Conservation (phyloP, 306 rosid species). For the Glycine tomentella region DNA sequence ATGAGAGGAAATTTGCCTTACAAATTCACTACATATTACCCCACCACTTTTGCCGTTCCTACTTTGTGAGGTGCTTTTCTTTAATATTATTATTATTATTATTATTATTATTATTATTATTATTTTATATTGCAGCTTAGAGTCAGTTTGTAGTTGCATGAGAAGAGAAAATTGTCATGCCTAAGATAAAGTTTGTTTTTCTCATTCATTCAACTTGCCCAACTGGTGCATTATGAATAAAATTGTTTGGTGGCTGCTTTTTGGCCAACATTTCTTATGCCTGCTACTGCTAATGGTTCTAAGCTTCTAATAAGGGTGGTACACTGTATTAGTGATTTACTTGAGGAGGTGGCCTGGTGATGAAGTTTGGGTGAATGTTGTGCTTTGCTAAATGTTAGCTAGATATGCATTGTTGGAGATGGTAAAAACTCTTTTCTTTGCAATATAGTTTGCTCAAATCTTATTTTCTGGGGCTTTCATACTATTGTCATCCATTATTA, state of each 20-base stretch:
- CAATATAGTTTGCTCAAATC: slow-evolving; percentile 27
- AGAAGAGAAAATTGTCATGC: background rate
- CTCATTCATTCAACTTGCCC: slow-evolving; percentile 27
- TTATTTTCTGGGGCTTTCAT: slow-evolving; percentile 20
- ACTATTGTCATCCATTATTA: slow-evolving; percentile 3
- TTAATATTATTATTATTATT: background rate
- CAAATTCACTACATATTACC: background rate
- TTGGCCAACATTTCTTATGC: slow-evolving; percentile 13
- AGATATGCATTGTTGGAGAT: slow-evolving; percentile 25
- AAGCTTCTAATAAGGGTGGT: background rate
- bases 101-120: too few relatives aligned
- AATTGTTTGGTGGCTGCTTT: slow-evolving; percentile 18
- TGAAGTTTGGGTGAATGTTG: background rate
- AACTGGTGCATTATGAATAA: background rate
- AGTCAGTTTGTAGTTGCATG: too few relatives aligned
- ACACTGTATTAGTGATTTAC: background rate
- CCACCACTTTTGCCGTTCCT: background rate
- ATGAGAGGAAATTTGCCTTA: background rate
- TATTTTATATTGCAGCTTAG: too few relatives aligned
- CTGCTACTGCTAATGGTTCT: background rate
- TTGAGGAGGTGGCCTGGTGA: slow-evolving; percentile 7
- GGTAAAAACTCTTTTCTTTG: slow-evolving; percentile 28
- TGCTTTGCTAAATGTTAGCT: background rate
- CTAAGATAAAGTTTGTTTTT: background rate
- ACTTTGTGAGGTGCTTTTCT: background rate